phyloP scores from a whole-genome alignment of 2,329 filamentous ascomycete genomes.

The Xylaria sp. region DNA sequence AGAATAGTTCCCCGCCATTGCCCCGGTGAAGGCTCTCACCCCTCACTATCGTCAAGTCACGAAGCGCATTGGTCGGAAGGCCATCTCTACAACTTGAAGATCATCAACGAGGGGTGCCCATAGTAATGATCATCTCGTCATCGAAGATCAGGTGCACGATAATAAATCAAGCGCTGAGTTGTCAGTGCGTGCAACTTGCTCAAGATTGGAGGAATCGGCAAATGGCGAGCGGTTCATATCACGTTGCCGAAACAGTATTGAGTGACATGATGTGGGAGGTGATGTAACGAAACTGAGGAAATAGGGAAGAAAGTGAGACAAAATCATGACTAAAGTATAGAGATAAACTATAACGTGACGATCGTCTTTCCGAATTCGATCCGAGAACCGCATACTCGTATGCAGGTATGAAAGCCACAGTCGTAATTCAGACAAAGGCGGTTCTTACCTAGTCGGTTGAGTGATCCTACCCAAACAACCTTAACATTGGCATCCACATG shows the following conservation, averaged over 20 bases:
- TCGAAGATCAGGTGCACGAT: not conserved
- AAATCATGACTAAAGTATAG: not conserved
- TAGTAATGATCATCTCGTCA: slow-evolving; percentile 5
- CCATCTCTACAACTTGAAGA: not conserved
- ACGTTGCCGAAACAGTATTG: not conserved
- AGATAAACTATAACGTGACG: not conserved
- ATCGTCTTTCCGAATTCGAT: not conserved
- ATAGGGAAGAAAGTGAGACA: not conserved
- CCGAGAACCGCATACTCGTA: not conserved
- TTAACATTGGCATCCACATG: not conserved
- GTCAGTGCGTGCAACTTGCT: not conserved
- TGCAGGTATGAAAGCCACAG: not conserved
- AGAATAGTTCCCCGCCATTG: not conserved
- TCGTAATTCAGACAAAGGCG: slow-evolving; percentile 1
- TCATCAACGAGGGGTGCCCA: not conserved
- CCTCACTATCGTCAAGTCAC: not conserved
- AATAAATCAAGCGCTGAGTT: not conserved
- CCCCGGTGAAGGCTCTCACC: not conserved
- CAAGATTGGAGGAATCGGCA: not conserved
- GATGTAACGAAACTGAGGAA: not conserved
- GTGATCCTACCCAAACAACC: not conserved
- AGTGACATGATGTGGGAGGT: slow-evolving; percentile 4
- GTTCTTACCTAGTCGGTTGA: not conserved
- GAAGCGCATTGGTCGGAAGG: not conserved
- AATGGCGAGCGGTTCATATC: not conserved